Percentiles rank a stretch among this genome's conserved stretches.
Conservation (phyloP, 176 grass and related monocot genomes). For the Areca catechu region DNA sequence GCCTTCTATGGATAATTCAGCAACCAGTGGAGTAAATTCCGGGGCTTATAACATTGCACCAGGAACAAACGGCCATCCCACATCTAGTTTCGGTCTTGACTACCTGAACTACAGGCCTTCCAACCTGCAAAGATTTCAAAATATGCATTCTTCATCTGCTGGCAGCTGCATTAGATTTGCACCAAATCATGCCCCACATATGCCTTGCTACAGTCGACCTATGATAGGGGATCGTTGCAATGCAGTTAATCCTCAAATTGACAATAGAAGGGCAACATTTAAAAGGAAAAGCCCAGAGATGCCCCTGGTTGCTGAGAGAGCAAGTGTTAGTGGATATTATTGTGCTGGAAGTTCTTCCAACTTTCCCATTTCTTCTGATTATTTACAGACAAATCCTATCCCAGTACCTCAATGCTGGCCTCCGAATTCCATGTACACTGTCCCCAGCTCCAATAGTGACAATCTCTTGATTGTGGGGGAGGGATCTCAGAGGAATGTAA, state of each 20-base stretch:
- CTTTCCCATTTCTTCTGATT: conserved; percentile 20
- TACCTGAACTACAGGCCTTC: too few relatives aligned
- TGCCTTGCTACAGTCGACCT: too few relatives aligned
- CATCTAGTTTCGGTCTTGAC: too few relatives aligned
- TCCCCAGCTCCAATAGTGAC: conserved; percentile 20
- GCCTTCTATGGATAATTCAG: too few relatives aligned
- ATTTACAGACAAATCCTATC: conserved; percentile 24
- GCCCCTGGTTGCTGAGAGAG: conserved; percentile 13
- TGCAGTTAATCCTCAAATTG: background rate
- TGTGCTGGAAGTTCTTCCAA: conserved; percentile 51
- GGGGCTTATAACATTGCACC: too few relatives aligned
- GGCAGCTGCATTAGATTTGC: too few relatives aligned
- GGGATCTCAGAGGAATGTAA: conserved; percentile 57
- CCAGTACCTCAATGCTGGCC: conserved; percentile 13
- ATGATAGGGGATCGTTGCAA: too few relatives aligned
- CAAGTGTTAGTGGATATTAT: conserved; percentile 18
- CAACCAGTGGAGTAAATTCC: too few relatives aligned
- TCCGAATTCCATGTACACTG: conserved; percentile 23
- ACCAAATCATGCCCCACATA: too few relatives aligned
- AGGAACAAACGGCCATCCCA: too few relatives aligned
- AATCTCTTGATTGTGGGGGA: conserved; percentile 22
- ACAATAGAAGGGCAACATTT: conserved; percentile 23
- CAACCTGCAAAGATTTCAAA: too few relatives aligned
- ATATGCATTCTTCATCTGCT: too few relatives aligned
- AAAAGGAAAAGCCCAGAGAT: conserved; percentile 36